These are phyloP conservation scores for Cryptosporidium xiaoi DNA, from an alignment of 169 alveolate species.

Conservation along the genomic window DNA sequence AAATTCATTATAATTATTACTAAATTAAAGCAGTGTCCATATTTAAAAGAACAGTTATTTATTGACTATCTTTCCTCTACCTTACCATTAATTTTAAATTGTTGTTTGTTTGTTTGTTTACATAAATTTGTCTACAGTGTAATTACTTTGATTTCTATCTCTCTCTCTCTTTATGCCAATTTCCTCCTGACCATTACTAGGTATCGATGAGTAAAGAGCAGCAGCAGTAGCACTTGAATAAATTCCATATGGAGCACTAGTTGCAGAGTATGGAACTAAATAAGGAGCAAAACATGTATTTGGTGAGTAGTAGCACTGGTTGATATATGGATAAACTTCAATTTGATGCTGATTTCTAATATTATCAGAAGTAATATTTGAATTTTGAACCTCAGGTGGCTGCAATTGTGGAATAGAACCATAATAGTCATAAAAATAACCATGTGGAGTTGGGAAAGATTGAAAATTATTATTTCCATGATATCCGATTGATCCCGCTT, in stretches of 20 bases:
- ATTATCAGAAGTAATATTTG: conserved; percentile 23
- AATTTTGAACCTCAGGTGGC: conserved; percentile 23
- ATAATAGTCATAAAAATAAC: conserved; percentile 46
- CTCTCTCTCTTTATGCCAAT: conserved; percentile 22
- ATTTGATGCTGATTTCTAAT: conserved; percentile 41
- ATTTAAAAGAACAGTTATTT: too few species aligned
- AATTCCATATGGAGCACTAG: conserved; percentile 36
- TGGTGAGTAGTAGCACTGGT: conserved; percentile 53
- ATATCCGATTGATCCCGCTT: background rate
- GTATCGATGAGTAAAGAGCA: background rate
- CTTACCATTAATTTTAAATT: too few species aligned
- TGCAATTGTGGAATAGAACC: conserved; percentile 14
- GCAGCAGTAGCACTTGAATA: conserved; percentile 45
- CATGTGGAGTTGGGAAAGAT: conserved; percentile 24
- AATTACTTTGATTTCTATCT: too few species aligned
- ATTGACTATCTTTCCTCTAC: too few species aligned
- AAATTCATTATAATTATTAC: too few species aligned
- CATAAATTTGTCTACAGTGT: too few species aligned
- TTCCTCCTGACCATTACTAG: conserved; percentile 1
- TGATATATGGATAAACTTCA: conserved; percentile 51
- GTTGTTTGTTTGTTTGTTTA: too few species aligned
- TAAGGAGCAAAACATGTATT: conserved; percentile 51
- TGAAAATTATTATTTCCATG: background rate
- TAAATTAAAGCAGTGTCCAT: too few species aligned
- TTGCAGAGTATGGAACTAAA: conserved; percentile 20